Evolutionary conservation across 2,329 filamentous ascomycete genomes (phyloP), one percentile per base, ranked within the genome.

Genomic region (Emericellopsis atlantica): DNA sequence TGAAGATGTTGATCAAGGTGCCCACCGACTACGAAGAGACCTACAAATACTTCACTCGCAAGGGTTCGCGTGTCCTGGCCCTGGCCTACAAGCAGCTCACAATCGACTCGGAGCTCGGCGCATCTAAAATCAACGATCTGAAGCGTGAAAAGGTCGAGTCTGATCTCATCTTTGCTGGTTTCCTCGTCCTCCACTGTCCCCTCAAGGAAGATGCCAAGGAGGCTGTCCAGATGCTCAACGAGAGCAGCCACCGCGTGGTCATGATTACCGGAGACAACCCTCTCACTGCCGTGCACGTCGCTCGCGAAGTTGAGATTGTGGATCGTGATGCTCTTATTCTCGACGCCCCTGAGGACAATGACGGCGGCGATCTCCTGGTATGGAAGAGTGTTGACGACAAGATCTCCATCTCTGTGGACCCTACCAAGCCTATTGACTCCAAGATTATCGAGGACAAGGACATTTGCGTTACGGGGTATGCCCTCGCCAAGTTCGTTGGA

Each of bases 211-310:
- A 98, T 59, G 92, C 92, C 37, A 84, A 93, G 64, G 81, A 92
- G 58, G 81, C 92, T 32, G 86, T 98, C 33, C 86, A 84, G 49
- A 95, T 96, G 87, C 74, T 98, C 51, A 98, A 95, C 57, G 92
- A 98, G 68, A 96, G 90, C 63, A 96, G 89, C 64, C 92, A 98
- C 61, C 86, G 92, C 51, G 88, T 95, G 37, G 84, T 98, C 51
- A 98, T 98, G 92, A 98, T 98, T 49, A 98, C 92, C 45, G 92
- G 92, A 57, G 92, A 98, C 61, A 98, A 98, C 59, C 90, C 92
- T 11, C 73, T 98, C 40, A 98, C 92, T 33, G 92, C 92, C 48
- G 86, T 95, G 10, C 90, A 98, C 56, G 92, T 98, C 43, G 92
- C 92, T 14, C 81, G 83, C 46, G 82, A 95, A 59, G 92, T 98